These are phyloP conservation scores for Przewalskia tangutica DNA, from an alignment of 257 asterid species.

Conservation along the genomic window DNA sequence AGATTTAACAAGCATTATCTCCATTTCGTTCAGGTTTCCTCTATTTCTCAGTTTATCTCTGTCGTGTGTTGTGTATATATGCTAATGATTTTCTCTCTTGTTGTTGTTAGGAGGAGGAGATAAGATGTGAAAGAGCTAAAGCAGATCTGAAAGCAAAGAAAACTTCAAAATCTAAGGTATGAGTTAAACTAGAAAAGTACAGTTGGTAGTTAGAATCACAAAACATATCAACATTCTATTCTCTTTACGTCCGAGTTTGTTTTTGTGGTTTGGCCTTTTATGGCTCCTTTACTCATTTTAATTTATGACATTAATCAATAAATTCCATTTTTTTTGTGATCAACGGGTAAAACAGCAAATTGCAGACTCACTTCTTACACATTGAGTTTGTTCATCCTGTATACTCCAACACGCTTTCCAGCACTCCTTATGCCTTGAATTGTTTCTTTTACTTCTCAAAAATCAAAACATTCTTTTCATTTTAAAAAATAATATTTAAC, in stretches of 20 bases:
- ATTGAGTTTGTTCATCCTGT: not conserved
- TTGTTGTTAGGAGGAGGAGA: constrained; percentile 48
- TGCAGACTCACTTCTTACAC: not conserved
- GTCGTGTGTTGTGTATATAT: not conserved
- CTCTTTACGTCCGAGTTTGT: not conserved
- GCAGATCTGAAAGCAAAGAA: constrained; percentile 13
- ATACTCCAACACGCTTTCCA: not conserved
- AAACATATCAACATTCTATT: not conserved
- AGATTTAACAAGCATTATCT: constrained; percentile 51
- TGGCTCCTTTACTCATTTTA: not conserved
- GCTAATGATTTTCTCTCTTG: not conserved
- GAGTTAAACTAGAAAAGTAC: not conserved
- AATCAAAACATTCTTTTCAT: not conserved
- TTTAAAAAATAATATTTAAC: not conserved
- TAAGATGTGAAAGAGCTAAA: constrained; percentile 25
- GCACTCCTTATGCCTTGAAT: not conserved
- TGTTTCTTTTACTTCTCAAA: not conserved
- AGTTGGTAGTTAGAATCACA: not conserved
- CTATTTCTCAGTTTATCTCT: not conserved
- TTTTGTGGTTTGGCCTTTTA: not conserved
- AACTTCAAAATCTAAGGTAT: constrained; percentile 35
- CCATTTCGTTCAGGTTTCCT: constrained; percentile 53
- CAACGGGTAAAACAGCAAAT: not conserved
- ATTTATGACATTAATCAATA: not conserved
- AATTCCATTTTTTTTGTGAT: no score